A percentile compares a stretch with the other conserved stretches of the same genome.
phyloP scores from a whole-genome alignment of 305 asterid species.

The Fraxinus angustifolia region DNA sequence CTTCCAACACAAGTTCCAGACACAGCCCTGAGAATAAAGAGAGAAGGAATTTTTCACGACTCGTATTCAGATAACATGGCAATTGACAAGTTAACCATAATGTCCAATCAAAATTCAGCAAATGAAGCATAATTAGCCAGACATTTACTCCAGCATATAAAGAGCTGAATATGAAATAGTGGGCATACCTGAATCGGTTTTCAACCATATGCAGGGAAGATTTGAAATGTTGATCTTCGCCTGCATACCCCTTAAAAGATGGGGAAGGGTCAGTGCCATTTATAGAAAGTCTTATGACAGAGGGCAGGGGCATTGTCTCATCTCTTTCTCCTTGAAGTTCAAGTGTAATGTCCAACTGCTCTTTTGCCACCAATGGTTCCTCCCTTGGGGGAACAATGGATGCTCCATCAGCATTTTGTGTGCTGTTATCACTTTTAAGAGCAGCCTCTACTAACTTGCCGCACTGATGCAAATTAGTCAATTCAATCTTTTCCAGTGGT shows the following conservation, averaged over 20 bases:
- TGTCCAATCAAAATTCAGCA: not conserved
- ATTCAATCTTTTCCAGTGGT: slow-evolving; percentile 41
- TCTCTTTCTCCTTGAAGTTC: slow-evolving; percentile 45
- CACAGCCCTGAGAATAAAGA: slow-evolving; percentile 43
- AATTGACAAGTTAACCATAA: not conserved
- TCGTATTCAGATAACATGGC: not conserved
- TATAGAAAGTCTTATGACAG: slow-evolving; percentile 52
- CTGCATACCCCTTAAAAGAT: slow-evolving; percentile 29
- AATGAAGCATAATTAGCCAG: not conserved
- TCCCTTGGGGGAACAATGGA: slow-evolving; percentile 35
- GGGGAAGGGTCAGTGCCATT: slow-evolving; percentile 44
- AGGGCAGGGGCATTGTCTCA: slow-evolving; percentile 46
- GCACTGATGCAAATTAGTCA: slow-evolving; percentile 58
- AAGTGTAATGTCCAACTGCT: slow-evolving; percentile 60
- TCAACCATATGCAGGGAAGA: slow-evolving; percentile 45
- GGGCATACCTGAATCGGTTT: slow-evolving; percentile 60
- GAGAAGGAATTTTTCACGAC: slow-evolving; percentile 6
- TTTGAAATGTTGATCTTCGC: slow-evolving; percentile 40
- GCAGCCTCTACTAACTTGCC: slow-evolving; percentile 74
- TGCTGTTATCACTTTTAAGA: slow-evolving; percentile 35
- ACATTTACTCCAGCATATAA: not conserved
- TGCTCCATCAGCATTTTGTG: slow-evolving; percentile 27
- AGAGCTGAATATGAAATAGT: not conserved
- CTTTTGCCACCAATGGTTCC: slow-evolving; percentile 40
- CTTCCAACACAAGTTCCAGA: slow-evolving; percentile 34